These are phyloP conservation scores for Salix viminalis DNA, from an alignment of 345 rosid genomes.

Conservation along the genomic window DNA sequence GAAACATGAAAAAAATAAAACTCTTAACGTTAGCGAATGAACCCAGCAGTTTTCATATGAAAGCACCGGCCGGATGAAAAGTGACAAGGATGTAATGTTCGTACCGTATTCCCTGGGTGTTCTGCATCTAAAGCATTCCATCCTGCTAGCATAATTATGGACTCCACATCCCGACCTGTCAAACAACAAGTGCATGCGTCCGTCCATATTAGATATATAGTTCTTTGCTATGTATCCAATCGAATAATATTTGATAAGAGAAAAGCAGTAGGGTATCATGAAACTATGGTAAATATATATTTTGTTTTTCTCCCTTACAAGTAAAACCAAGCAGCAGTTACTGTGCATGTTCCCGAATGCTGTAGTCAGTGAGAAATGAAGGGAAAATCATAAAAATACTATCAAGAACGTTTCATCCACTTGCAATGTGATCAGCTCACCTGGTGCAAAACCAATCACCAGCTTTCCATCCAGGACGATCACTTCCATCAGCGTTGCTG, in stretches of 20 bases:
- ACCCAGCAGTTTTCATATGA: not conserved
- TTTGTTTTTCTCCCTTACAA: too few species aligned
- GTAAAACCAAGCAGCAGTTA: not conserved
- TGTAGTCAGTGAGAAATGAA: not conserved
- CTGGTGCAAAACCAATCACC: slow-evolving; percentile 83
- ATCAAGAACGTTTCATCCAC: not conserved
- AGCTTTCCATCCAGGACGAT: slow-evolving; percentile 68
- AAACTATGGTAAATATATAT: not conserved
- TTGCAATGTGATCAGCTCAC: slow-evolving; percentile 22
- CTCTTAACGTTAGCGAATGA: not conserved
- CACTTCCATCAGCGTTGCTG: slow-evolving; percentile 2
- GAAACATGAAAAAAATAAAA: not conserved
- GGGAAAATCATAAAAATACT: not conserved
- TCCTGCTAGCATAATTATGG: slow-evolving; percentile 39
- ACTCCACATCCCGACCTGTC: slow-evolving; percentile 31
- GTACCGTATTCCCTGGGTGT: slow-evolving; percentile 23
- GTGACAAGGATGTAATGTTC: not conserved
- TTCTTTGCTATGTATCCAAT: not conserved
- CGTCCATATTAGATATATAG: not conserved
- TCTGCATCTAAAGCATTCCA: slow-evolving; percentile 34
- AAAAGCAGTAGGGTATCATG: not conserved
- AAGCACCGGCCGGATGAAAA: not conserved
- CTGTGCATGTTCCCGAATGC: not conserved
- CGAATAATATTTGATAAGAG: not conserved
- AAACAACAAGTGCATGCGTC: not conserved